These are phyloP conservation scores for Leccinum olivaceoglutinosum DNA, from an alignment of 1,284 basidiomycete species.

Conservation along the genomic window DNA sequence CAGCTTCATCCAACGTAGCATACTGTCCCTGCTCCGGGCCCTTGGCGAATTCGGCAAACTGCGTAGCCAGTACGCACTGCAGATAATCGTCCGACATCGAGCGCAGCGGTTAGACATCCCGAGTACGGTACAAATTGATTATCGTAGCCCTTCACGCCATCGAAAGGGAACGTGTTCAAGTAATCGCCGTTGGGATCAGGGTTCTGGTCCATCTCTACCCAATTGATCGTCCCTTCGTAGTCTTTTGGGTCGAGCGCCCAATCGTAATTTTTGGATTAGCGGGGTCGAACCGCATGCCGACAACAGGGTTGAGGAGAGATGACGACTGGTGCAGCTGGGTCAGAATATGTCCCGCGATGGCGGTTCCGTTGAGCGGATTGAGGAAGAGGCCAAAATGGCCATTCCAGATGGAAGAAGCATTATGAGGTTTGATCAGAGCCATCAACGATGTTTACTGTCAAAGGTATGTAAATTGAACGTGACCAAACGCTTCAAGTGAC, in stretches of 20 bases:
- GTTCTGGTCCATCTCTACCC: conserved; percentile 22
- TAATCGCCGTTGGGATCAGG: conserved; percentile 16
- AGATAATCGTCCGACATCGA: conserved; percentile 13
- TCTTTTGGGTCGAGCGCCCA: conserved; percentile 30
- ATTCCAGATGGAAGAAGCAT: conserved; percentile 14
- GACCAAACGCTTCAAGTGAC: not conserved
- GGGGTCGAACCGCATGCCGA: conserved; percentile 28
- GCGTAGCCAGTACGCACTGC: not conserved
- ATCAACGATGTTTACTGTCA: conserved; percentile 20
- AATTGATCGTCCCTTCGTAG: conserved; percentile 30
- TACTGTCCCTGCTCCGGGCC: conserved; percentile 9
- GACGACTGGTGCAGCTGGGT: conserved; percentile 17
- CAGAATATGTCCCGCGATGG: conserved; percentile 12
- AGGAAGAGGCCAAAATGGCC: conserved; percentile 26
- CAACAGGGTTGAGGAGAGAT: conserved; percentile 28
- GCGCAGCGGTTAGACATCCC: conserved; percentile 16
- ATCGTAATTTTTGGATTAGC: conserved; percentile 28
- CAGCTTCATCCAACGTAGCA: conserved; percentile 12
- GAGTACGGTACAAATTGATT: conserved; percentile 21
- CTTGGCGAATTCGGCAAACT: conserved; percentile 15
- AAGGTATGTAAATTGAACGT: not conserved
- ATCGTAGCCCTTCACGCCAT: conserved; percentile 30
- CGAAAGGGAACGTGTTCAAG: conserved; percentile 22
- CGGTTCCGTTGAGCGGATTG: conserved; percentile 17
- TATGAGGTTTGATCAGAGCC: conserved; percentile 10